Conservation (phyloP, 495 filamentous ascomycete species). For the Stereocaulon alpinum region DNA sequence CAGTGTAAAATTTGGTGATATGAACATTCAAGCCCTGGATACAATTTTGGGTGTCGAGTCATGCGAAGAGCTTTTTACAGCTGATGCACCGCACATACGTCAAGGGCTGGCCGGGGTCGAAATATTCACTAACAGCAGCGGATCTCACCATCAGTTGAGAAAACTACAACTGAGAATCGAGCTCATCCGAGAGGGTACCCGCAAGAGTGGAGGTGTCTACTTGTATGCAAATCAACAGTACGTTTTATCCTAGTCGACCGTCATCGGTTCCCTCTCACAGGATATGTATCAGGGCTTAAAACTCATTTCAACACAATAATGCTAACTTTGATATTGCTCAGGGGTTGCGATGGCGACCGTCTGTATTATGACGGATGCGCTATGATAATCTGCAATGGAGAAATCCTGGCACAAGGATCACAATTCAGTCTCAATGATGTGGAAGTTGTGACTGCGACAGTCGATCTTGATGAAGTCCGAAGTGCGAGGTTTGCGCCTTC, state of each 20-base stretch:
- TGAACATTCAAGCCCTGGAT: too few relatives aligned
- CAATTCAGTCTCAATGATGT: conserved; percentile 67
- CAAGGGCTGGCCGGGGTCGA: conserved; percentile 53
- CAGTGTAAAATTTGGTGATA: conserved; percentile 49
- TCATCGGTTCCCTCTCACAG: too few relatives aligned
- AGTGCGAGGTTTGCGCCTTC: conserved; percentile 41
- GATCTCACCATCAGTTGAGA: conserved; percentile 59
- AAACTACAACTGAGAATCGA: conserved; percentile 67
- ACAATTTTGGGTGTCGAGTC: conserved; percentile 53
- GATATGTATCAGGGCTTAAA: too few relatives aligned
- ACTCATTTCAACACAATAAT: conserved; percentile 19
- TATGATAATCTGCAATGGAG: conserved; percentile 72
- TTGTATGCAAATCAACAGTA: conserved; percentile 51
- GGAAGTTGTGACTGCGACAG: conserved; percentile 72
- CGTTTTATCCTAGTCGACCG: too few relatives aligned
- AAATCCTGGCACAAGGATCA: conserved; percentile 65
- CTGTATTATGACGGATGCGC: conserved; percentile 64
- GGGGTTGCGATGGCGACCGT: conserved; percentile 57
- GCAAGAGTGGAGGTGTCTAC: conserved; percentile 65
- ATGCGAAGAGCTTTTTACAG: conserved; percentile 73
- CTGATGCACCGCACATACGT: conserved; percentile 41
- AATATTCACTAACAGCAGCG: conserved; percentile 69
- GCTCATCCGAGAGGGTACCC: conserved; percentile 67
- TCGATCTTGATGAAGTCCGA: conserved; percentile 71
- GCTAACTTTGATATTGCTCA: conserved; percentile 28